A percentile compares a stretch with the other conserved stretches of the same genome.
Conservation (phyloP, 176 grass and related monocot genomes). For the Alopecurus myosuroides region DNA sequence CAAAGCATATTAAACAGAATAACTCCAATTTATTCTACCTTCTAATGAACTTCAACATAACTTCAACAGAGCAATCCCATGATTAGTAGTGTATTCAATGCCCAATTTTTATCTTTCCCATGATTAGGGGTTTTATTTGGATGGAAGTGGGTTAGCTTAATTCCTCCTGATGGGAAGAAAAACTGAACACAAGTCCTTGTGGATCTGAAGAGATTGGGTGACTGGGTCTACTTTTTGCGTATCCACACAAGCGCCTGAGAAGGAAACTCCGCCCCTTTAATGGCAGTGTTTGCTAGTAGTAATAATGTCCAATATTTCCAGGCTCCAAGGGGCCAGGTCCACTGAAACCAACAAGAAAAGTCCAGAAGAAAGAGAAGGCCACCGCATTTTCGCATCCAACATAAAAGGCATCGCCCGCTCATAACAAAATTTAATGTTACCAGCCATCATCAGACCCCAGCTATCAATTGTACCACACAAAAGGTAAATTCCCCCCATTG, state of each 20-base stretch:
- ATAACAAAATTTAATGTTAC: conserved; percentile 25
- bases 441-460: not conserved
- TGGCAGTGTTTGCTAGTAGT: not conserved
- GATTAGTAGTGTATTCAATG: not conserved
- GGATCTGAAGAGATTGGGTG: not conserved
- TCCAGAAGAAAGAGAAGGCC: conserved; percentile 24
- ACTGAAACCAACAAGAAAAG: conserved; percentile 21
- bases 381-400: conserved; percentile 23
- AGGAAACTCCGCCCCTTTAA: not conserved
- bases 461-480: not conserved
- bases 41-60: not conserved
- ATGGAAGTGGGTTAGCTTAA: not conserved
- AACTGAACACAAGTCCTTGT: not conserved
- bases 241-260: not conserved
- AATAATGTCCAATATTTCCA: conserved; percentile 13
- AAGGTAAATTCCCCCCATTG: not conserved
- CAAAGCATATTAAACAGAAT: not conserved
- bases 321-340: conserved; percentile 28
- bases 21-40: not conserved
- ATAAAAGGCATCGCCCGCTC: conserved; percentile 19
- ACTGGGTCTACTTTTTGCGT: not conserved
- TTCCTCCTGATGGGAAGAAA: not conserved
- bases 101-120: not conserved
- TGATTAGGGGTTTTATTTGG: not conserved
- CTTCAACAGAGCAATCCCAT: not conserved